Conservation (phyloP, 805 yeast genomes). For the Candida sonorensis region DNA sequence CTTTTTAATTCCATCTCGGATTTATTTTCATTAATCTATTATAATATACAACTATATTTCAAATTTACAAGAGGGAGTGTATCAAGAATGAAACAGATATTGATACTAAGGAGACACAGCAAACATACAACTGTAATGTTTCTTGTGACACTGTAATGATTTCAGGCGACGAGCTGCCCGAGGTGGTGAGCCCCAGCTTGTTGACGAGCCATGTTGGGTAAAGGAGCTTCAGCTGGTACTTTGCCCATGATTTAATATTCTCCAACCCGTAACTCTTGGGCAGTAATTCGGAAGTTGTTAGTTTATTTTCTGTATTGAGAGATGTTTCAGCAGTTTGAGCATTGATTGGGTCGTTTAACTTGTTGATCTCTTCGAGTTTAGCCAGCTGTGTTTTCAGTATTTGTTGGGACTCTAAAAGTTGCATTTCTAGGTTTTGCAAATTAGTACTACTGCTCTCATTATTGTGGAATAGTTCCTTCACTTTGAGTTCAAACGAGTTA, state of each 20-base stretch:
- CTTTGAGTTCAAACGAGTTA: constrained; percentile 76
- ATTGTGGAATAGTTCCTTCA: constrained; percentile 44
- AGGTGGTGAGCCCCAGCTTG: not conserved
- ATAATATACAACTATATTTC: too few relatives aligned
- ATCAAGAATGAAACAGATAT: not conserved
- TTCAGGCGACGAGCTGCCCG: too few relatives aligned
- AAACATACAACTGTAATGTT: not conserved
- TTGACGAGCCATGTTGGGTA: not conserved
- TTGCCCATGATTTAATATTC: not conserved
- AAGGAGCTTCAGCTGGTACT: not conserved
- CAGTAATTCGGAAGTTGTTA: not conserved
- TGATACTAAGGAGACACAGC: not conserved
- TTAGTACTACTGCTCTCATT: constrained; percentile 14
- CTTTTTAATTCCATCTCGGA: too few relatives aligned
- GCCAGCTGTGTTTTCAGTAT: too few relatives aligned
- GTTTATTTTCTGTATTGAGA: too few relatives aligned
- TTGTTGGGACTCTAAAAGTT: too few relatives aligned
- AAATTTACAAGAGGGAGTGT: not conserved
- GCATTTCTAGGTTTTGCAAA: constrained; percentile 9
- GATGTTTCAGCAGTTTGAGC: too few relatives aligned
- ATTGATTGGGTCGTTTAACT: too few relatives aligned
- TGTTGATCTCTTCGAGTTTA: too few relatives aligned
- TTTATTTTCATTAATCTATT: too few relatives aligned
- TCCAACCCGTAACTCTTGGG: not conserved
- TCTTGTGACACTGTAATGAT: not conserved